These are phyloP conservation scores for Myxozyma nipponensis DNA, from an alignment of 805 yeast species.

Conservation along the genomic window DNA sequence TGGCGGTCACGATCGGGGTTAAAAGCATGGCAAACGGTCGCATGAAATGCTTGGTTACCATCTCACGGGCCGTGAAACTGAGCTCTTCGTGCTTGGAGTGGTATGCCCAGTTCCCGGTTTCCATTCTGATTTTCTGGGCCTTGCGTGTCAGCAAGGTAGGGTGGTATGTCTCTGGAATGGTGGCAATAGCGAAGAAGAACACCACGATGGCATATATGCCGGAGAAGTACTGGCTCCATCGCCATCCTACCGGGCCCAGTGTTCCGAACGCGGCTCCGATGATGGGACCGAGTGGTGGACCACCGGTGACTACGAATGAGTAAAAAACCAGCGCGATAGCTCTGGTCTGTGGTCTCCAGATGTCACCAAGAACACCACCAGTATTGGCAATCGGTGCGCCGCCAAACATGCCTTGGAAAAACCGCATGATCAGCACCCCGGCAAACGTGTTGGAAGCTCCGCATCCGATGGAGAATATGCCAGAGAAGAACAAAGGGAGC, in stretches of 20 bases:
- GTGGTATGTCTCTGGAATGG: constrained; percentile 40
- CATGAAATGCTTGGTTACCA: constrained; percentile 65
- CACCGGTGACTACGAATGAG: constrained; percentile 46
- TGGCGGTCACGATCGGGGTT: constrained; percentile 44
- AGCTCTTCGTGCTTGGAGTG: constrained; percentile 92
- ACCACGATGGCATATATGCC: constrained; percentile 44
- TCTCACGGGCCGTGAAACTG: constrained; percentile 63
- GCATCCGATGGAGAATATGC: constrained; percentile 47
- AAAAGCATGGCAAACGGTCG: constrained; percentile 76
- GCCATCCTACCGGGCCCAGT: constrained; percentile 48
- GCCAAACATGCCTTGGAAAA: constrained; percentile 57
- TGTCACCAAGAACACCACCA: constrained; percentile 59
- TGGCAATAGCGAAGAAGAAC: constrained; percentile 39
- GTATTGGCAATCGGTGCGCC: constrained; percentile 58
- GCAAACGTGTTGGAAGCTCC: constrained; percentile 51
- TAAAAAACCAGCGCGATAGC: constrained; percentile 54
- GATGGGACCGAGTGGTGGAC: constrained; percentile 47
- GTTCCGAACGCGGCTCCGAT: constrained; percentile 48
- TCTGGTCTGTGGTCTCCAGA: constrained; percentile 48
- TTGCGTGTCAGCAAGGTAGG: constrained; percentile 54
- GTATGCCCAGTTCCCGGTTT: constrained; percentile 75
- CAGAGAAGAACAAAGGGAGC: constrained; percentile 41
- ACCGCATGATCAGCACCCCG: constrained; percentile 51
- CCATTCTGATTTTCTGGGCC: constrained; percentile 65
- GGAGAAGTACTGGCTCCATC: constrained; percentile 54